These are phyloP conservation scores for Raffaelea albimanens DNA, from an alignment of 2,329 filamentous ascomycete species.

Conservation along the genomic window DNA sequence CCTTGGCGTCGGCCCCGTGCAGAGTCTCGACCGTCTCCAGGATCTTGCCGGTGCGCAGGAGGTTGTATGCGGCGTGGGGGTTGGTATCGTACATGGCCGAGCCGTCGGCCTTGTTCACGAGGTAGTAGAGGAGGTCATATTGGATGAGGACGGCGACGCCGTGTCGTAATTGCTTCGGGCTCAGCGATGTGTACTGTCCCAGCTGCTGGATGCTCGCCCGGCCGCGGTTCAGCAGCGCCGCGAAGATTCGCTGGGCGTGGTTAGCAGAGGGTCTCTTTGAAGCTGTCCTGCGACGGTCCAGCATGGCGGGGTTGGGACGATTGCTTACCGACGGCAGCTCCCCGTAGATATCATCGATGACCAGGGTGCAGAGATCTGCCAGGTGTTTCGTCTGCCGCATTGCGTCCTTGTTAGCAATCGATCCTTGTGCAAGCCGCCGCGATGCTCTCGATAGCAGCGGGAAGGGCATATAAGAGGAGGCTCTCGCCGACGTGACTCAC, in stretches of 20 bases:
- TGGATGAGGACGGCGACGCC: conserved; percentile 79
- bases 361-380: conserved; percentile 80
- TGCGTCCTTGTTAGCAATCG: conserved; percentile 15
- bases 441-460: neutral
- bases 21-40: conserved; percentile 63
- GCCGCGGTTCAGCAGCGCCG: conserved; percentile 67
- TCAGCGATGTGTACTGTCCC: conserved; percentile 61
- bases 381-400: conserved; percentile 56
- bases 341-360: conserved; percentile 83
- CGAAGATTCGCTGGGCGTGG: conserved; percentile 67
- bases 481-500: conserved; percentile 16
- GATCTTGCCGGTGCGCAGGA: conserved; percentile 75
- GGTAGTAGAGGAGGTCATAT: conserved; percentile 74
- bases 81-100: conserved; percentile 70
- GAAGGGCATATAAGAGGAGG: neutral
- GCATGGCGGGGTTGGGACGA: conserved; percentile 1
- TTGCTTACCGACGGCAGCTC: conserved; percentile 76
- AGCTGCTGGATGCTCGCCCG: conserved; percentile 64
- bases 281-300: too few relatives aligned
- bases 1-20: conserved; percentile 65
- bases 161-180: conserved; percentile 66
- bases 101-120: conserved; percentile 49
- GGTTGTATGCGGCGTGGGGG: conserved; percentile 66
- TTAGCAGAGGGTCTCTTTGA: too few relatives aligned
- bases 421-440: neutral